phyloP scores from a whole-genome alignment of 177 flowering plant species.

The Vitis hybrid region DNA sequence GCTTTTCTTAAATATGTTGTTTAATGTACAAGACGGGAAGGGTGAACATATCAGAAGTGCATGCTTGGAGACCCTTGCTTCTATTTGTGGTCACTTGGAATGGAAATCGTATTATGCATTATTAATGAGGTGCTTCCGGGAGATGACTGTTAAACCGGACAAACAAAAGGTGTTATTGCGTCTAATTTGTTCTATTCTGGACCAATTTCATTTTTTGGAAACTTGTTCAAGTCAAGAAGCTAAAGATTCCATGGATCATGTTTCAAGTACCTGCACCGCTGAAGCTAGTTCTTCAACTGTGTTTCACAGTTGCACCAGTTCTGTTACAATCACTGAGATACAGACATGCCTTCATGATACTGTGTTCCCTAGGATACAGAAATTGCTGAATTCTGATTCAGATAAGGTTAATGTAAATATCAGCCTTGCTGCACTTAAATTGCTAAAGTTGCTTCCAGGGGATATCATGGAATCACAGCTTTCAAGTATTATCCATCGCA shows the following conservation, averaged over 20 bases:
- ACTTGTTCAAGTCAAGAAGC: constrained; percentile 14
- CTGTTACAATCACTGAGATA: constrained; percentile 27
- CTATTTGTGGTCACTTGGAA: constrained; percentile 67
- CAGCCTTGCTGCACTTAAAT: constrained; percentile 66
- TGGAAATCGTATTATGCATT: constrained; percentile 73
- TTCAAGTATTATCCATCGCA: constrained; percentile 69
- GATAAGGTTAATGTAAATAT: constrained; percentile 63
- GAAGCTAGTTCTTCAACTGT: constrained; percentile 14
- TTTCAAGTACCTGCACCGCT: constrained; percentile 11
- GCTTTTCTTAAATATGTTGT: constrained; percentile 79
- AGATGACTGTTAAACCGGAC: constrained; percentile 55
- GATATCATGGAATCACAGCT: constrained; percentile 79
- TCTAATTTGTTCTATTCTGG: constrained; percentile 75
- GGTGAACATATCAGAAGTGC: constrained; percentile 74
- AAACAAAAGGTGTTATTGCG: constrained; percentile 71
- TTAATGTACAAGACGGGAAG: constrained; percentile 66
- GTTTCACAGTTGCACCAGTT: constrained; percentile 3
- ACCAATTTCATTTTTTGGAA: constrained; percentile 64
- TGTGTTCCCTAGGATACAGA: constrained; percentile 73
- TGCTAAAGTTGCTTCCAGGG: constrained; percentile 76
- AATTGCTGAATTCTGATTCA: constrained; percentile 57
- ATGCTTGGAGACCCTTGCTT: constrained; percentile 77
- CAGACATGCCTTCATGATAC: constrained; percentile 54
- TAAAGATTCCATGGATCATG: constrained; percentile 16
- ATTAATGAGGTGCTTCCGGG: constrained; percentile 68